Evolutionary conservation across 73 alveolate genomes (phyloP).

Genomic region (Effrenium voratum): DNA sequence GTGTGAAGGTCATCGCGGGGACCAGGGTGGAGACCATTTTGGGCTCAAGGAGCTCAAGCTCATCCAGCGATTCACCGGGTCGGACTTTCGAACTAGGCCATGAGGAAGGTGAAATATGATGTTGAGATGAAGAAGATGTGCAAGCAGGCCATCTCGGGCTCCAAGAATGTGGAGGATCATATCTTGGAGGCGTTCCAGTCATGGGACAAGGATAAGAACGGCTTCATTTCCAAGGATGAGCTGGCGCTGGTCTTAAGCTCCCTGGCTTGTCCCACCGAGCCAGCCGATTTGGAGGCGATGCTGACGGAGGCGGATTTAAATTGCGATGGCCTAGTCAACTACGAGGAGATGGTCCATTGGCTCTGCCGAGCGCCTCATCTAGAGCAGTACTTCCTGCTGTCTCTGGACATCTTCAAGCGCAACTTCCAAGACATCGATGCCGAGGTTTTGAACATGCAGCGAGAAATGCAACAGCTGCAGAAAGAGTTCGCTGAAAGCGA

Average conservation of each 20-base stretch:
- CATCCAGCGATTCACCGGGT: too few relatives aligned
- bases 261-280: not conserved
- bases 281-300: not conserved
- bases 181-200: conserved; percentile 43
- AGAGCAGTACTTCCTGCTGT: conserved; percentile 69
- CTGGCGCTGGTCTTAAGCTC: not conserved
- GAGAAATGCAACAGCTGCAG: not conserved
- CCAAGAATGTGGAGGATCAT: conserved; percentile 22
- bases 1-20: too few relatives aligned
- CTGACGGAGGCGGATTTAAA: not conserved
- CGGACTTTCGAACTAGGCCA: too few relatives aligned
- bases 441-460: conserved; percentile 7
- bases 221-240: conserved; percentile 56
- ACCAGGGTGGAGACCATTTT: too few relatives aligned
- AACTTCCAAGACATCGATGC: conserved; percentile 63
- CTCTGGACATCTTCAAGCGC: conserved; percentile 87
- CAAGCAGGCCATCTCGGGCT: conserved; percentile 60
- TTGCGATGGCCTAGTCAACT: not conserved
- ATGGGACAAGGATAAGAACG: conserved; percentile 51
- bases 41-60: too few relatives aligned
- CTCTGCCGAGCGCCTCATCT: conserved; percentile 92
- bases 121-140: conserved; percentile 73
- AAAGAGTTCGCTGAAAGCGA: not conserved
- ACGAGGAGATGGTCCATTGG: conserved; percentile 88
- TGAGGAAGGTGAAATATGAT: conserved; percentile 42